Evolutionary conservation across 1,284 basidiomycete species (phyloP).

Genomic region (Fistulinella cinereoalba): DNA sequence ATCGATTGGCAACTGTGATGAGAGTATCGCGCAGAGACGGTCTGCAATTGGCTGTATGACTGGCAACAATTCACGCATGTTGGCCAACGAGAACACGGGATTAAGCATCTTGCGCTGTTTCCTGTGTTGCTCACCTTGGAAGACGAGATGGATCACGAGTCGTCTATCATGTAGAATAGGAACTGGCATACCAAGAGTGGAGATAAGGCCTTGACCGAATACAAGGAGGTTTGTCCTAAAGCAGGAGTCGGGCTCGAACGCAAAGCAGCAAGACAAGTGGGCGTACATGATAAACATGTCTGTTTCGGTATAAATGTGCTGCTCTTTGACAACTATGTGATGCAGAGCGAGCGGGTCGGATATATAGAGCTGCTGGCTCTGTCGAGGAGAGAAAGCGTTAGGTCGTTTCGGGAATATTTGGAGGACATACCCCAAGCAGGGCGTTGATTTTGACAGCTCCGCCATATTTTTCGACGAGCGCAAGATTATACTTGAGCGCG

Average conservation of each 20-base stretch:
- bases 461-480: slow-evolving; percentile 44
- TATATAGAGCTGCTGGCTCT: slow-evolving; percentile 45
- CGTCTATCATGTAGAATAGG: slow-evolving; percentile 22
- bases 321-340: slow-evolving; percentile 46
- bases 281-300: slow-evolving; percentile 47
- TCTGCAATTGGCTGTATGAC: slow-evolving; percentile 47
- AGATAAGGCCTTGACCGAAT: slow-evolving; percentile 31
- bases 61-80: slow-evolving; percentile 46
- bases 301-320: slow-evolving; percentile 50
- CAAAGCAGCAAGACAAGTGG: not conserved
- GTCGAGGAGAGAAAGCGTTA: slow-evolving; percentile 12
- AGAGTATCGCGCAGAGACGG: slow-evolving; percentile 19
- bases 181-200: slow-evolving; percentile 35
- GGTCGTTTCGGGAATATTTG: not conserved
- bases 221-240: slow-evolving; percentile 31
- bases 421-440: slow-evolving; percentile 45
- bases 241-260: slow-evolving; percentile 31
- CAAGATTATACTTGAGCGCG: slow-evolving; percentile 46
- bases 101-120: slow-evolving; percentile 49
- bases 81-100: slow-evolving; percentile 47
- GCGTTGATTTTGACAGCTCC: slow-evolving; percentile 48
- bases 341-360: slow-evolving; percentile 49
- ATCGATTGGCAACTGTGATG: slow-evolving; percentile 23
- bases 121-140: slow-evolving; percentile 46
- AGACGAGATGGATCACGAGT: not conserved